Evolutionary conservation across 1,139 yeast genomes (phyloP).

Genomic region (Sugiyamaella neomexicana): DNA sequence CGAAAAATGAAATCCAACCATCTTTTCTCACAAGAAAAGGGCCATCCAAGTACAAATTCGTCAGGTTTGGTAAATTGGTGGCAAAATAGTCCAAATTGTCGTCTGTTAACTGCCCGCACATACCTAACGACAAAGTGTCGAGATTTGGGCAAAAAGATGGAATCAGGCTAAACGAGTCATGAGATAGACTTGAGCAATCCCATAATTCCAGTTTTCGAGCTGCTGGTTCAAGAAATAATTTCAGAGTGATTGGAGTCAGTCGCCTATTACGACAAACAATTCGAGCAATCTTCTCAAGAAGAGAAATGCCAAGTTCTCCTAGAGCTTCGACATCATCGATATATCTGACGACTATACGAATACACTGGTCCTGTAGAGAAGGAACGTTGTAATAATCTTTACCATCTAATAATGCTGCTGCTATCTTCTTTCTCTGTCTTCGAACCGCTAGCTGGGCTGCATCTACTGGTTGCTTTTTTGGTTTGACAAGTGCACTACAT

Average conservation of each 20-base stretch:
- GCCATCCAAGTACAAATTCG: constrained; percentile 67
- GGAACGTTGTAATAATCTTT: constrained; percentile 59
- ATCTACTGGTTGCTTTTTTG: constrained; percentile 24
- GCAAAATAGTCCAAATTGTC: constrained; percentile 66
- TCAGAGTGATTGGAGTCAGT: constrained; percentile 65
- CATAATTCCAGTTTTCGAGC: constrained; percentile 66
- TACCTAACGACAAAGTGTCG: constrained; percentile 63
- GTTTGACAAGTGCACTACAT: constrained; percentile 51
- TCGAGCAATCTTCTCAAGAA: constrained; percentile 64
- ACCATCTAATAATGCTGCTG: constrained; percentile 78
- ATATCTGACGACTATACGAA: constrained; percentile 64
- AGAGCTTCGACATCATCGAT: constrained; percentile 75
- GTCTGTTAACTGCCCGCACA: constrained; percentile 92
- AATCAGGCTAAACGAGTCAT: constrained; percentile 64
- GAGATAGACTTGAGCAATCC: constrained; percentile 85
- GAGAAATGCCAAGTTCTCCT: constrained; percentile 73
- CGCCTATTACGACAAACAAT: constrained; percentile 82
- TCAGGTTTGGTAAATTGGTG: constrained; percentile 56
- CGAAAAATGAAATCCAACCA: constrained; percentile 76
- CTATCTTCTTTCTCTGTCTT: constrained; percentile 71
- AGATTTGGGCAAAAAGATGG: constrained; percentile 80
- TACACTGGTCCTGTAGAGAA: constrained; percentile 77
- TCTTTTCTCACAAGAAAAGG: constrained; percentile 77
- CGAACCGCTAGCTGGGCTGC: constrained; percentile 52
- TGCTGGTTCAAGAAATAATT: constrained; percentile 66